These are phyloP conservation scores for Lipomyces mesembrius DNA, from an alignment of 805 yeast species.

Conservation along the genomic window DNA sequence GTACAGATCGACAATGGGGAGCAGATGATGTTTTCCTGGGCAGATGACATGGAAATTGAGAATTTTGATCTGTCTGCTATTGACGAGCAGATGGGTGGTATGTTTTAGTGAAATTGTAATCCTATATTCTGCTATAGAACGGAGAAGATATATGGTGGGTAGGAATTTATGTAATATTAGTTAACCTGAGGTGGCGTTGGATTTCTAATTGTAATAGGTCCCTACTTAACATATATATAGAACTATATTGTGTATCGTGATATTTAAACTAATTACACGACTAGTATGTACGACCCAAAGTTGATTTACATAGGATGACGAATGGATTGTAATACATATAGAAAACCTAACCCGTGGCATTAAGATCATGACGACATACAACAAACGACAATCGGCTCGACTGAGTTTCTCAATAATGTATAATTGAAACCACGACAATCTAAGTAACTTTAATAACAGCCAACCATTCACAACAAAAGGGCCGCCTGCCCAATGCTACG, in stretches of 20 bases:
- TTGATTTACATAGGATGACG: background rate
- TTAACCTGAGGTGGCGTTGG: too few species aligned
- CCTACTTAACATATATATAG: too few species aligned
- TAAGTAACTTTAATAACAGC: background rate
- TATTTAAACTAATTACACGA: too few species aligned
- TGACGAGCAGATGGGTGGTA: background rate
- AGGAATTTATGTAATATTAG: too few species aligned
- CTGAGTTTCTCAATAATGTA: constrained; percentile 1
- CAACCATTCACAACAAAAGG: background rate
- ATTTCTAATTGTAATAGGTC: too few species aligned
- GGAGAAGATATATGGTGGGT: too few species aligned
- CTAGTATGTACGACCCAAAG: too few species aligned
- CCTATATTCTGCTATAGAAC: too few species aligned
- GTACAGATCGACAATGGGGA: constrained; percentile 1
- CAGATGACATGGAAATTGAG: background rate
- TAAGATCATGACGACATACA: constrained; percentile 1
- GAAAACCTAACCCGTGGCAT: constrained; percentile 1
- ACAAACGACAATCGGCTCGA: background rate
- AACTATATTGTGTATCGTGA: too few species aligned
- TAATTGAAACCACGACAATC: background rate
- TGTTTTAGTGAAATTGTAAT: background rate
- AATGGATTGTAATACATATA: background rate
- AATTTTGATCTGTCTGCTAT: background rate
- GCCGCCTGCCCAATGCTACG: background rate
- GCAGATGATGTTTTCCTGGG: constrained; percentile 11